These are phyloP conservation scores for Colletotrichum gigasporum DNA, from an alignment of 2,329 filamentous ascomycete species.

Conservation along the genomic window DNA sequence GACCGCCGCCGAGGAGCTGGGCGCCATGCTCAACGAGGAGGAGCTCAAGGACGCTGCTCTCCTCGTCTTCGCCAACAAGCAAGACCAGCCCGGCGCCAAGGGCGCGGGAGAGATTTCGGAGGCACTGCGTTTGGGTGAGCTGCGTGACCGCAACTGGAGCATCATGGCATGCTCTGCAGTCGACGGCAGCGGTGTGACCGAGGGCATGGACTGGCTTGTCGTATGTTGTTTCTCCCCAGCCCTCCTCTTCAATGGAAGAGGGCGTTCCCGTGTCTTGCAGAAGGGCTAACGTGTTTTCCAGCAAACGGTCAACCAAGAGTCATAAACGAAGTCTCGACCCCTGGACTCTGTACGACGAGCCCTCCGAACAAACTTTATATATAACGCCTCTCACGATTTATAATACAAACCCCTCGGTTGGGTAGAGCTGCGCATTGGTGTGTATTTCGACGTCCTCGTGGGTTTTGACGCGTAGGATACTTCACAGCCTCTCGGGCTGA, in stretches of 20 bases:
- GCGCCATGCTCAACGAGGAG: constrained; percentile 96
- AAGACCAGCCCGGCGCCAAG: constrained; percentile 96
- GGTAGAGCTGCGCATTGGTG: constrained; percentile 27
- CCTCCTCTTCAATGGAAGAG: not conserved
- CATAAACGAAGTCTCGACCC: constrained; percentile 9
- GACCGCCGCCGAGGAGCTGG: constrained; percentile 91
- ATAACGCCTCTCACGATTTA: constrained; percentile 28
- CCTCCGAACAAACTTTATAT: constrained; percentile 5
- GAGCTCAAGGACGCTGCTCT: constrained; percentile 93
- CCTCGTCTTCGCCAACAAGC: constrained; percentile 98
- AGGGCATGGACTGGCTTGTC: constrained; percentile 99
- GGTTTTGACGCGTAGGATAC: not conserved
- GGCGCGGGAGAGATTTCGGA: constrained; percentile 97
- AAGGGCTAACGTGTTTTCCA: constrained; percentile 20
- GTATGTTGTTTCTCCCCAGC: constrained; percentile 56
- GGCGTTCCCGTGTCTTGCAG: too few species aligned
- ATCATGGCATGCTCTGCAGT: constrained; percentile 98
- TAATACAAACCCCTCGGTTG: constrained; percentile 20
- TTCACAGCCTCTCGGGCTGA: not conserved
- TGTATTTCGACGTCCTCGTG: constrained; percentile 23
- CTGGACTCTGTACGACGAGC: constrained; percentile 13
- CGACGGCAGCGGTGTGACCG: constrained; percentile 91
- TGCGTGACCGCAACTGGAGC: constrained; percentile 98
- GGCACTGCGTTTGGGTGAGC: constrained; percentile 86
- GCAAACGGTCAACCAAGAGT: constrained; percentile 39